Base-by-base conservation (phyloP, 495 filamentous ascomycete genomes). In the Xylaria intraflava region DNA sequence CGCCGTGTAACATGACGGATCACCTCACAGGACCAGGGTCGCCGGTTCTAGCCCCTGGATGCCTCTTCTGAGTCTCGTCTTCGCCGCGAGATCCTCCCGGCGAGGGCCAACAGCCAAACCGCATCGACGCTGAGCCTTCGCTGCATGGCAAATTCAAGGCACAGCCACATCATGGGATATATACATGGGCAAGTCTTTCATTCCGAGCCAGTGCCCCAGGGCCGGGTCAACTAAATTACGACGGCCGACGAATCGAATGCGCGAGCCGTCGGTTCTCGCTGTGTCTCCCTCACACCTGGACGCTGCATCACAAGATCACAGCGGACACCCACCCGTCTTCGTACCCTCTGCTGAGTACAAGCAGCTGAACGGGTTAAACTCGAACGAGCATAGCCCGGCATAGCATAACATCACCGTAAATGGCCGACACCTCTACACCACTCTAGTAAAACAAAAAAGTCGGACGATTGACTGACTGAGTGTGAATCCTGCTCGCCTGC, bases 1-100 rank as follows among this genome's bases (percentile, higher is more conserved):
- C 23, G 43, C 30, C n/a, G 51, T 53, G 51, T 36, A 46, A 41
- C 43, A 23, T 53, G 51, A 53, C 38, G 38, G 42, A 35, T 41
- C 51, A 53, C 33, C n/a, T 46, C 27, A 40, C 3, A 23, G 43
- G 24, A 40, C 30, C 31, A 16, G 16, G 3, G 42, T 40, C 43
- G 51, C 42, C 33, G 6, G 43, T 36, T 29, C 31, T 19, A 17
- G 23, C 24, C 39, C 24, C 23, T 17, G 27, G 26, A 35, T 35
- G 7, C 31, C 31, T 35, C 27, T 29, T 29, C 27, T 29, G 17
- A 19, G 12, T 43, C 22, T 24, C 22, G 3, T 24, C 14, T 33
- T 30, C 17, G 43, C 3, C 20, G 27, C 29, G 16, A 20, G n/a
- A n/a, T n/a, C n/a, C n/a, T n/a, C n/a, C n/a, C n/a, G n/a, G n/a